Evolutionary conservation across 768 basidiomycete species (phyloP), one percentile per base, ranked within the genome.

Genomic region (Russula griseocarnosa): DNA sequence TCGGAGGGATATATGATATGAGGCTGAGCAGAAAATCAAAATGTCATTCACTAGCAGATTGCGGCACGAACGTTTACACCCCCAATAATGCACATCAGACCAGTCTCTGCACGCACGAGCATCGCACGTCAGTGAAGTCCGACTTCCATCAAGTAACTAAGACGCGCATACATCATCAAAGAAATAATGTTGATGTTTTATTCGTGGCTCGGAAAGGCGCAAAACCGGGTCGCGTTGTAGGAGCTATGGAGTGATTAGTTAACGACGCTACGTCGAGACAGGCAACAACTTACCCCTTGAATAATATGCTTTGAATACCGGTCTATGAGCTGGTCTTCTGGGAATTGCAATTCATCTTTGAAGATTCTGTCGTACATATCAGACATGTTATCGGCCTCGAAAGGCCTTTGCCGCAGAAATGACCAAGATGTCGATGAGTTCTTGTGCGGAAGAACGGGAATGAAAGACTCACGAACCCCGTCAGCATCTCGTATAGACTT

Each of bases 401-500:
- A 92, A n/a, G 92, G 92, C 42, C 95, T 94, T 91, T 94, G 70
- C 22, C 59, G 66, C 36, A 64, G 34, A 56, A 38, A 36, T 46
- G n/a, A 8, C 36, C 47, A 66, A 57, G 66, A 69, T 60, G 59
- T 63, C 47, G 52, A 61, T 67, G 51, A 59, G 47, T n/a, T 22
- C 5, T 28, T 8, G 20, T 9, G 7, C 13, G 10, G 14, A 51
- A 30, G 66, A 55, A 62, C 53, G 60, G 22, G 10, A 52, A 36
- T 16, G 58, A 47, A 71, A 55, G 63, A 85, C 89, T 79, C 74
- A 95, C 94, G 66, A 94, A 89, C 30, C 96, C 96, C 42, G 90
- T 91, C 75, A 98, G 78, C 90, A 97, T 96, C 79, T 98, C 96
- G 73, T 91, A 94, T 63, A 98, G 77, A 90, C 98, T 95, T 66